These are phyloP conservation scores for Piedraia hortae DNA, from an alignment of 2,329 filamentous ascomycete genomes.

Conservation along the genomic window DNA sequence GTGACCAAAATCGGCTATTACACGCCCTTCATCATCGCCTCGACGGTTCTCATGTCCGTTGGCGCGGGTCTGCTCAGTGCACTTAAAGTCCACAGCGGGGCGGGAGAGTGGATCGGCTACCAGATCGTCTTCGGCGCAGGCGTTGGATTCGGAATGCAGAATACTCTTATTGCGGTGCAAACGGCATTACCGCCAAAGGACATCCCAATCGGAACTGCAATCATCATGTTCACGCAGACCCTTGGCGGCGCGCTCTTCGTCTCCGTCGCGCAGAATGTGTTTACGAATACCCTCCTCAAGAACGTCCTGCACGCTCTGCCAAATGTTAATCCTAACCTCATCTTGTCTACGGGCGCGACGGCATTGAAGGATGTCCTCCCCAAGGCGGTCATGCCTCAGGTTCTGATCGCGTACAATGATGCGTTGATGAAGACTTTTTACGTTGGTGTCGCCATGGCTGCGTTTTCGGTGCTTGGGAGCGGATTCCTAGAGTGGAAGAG, in stretches of 20 bases:
- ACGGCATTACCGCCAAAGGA: conserved; percentile 17
- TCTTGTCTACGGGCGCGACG: conserved; percentile 26
- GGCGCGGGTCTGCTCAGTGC: conserved; percentile 21
- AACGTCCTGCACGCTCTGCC: conserved; percentile 15
- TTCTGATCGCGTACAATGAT: conserved; percentile 36
- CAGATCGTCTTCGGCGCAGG: conserved; percentile 15
- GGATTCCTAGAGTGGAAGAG: conserved; percentile 34
- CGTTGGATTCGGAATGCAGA: conserved; percentile 22
- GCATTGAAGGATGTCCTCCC: conserved; percentile 28
- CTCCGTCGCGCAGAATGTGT: conserved; percentile 22
- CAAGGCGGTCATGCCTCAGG: conserved; percentile 21
- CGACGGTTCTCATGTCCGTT: conserved; percentile 17
- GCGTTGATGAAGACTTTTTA: conserved; percentile 32
- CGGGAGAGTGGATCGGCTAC: conserved; percentile 15
- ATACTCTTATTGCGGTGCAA: conserved; percentile 20
- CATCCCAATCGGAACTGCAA: conserved; percentile 20
- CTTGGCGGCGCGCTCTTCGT: conserved; percentile 23
- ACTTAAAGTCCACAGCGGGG: conserved; percentile 14
- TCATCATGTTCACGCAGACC: conserved; percentile 22
- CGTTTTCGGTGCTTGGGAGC: conserved; percentile 26
- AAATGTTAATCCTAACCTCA: conserved; percentile 16
- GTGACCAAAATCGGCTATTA: conserved; percentile 21
- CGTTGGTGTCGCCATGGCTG: conserved; percentile 27
- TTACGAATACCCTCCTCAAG: conserved; percentile 21
- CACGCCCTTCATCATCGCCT: conserved; percentile 21